These are phyloP conservation scores for Hypsizygus marmoreus DNA, from an alignment of 768 basidiomycete genomes.

Conservation along the genomic window DNA sequence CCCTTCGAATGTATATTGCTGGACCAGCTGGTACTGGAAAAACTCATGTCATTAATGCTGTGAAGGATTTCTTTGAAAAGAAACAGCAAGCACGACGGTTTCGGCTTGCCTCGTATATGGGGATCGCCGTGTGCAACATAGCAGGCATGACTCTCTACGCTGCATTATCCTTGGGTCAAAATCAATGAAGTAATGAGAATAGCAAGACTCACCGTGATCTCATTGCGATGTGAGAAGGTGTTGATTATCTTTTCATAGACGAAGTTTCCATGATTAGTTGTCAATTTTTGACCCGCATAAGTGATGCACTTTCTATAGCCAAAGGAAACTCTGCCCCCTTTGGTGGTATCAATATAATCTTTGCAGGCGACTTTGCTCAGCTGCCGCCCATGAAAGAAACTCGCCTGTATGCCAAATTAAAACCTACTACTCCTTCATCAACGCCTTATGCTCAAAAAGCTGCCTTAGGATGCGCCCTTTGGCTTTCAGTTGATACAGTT, in stretches of 20 bases:
- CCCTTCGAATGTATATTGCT: conserved; percentile 34
- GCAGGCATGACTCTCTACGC: conserved; percentile 41
- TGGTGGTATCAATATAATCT: conserved; percentile 43
- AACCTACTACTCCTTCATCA: conserved; percentile 4
- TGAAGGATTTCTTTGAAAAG: conserved; percentile 31
- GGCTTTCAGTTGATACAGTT: conserved; percentile 31
- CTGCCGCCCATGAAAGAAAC: conserved; percentile 35
- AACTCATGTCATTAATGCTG: conserved; percentile 35
- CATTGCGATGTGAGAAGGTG: conserved; percentile 36
- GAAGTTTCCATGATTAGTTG: conserved; percentile 43
- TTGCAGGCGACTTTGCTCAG: conserved; percentile 46
- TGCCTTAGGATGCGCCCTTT: conserved; percentile 32
- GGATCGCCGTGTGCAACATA: conserved; percentile 40
- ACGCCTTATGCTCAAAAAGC: conserved; percentile 15
- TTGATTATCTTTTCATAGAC: conserved; percentile 41
- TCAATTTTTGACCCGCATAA: conserved; percentile 29
- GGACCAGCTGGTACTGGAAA: conserved; percentile 48
- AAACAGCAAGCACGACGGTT: conserved; percentile 24
- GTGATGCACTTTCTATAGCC: conserved; percentile 30
- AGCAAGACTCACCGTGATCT: conserved; percentile 5
- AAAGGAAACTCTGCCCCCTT: conserved; percentile 31
- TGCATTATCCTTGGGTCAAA: conserved; percentile 17
- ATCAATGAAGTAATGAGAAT: background rate
- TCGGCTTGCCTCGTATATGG: conserved; percentile 35
- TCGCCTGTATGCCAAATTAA: conserved; percentile 20